Base-by-base conservation (phyloP, 768 basidiomycete genomes). In the Guyanaporus albipodus region DNA sequence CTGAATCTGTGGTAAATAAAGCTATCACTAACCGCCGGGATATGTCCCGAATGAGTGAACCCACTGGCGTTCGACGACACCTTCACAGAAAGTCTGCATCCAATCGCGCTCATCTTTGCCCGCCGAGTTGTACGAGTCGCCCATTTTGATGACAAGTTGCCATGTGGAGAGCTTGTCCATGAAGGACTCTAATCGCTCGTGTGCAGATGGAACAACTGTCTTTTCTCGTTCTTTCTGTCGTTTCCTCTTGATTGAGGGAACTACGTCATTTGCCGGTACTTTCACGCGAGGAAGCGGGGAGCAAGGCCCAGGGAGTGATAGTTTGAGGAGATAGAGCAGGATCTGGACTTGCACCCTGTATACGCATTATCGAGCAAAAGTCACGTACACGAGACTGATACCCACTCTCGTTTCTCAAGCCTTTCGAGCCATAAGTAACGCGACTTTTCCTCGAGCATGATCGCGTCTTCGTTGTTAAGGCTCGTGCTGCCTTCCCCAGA, bases 141-240 rank as follows among this genome's bases (percentile, higher is more conserved):
- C 65, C 46, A 84, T 61, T 27, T 63, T 58, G 4, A 50, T 52
- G 52, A 71, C 63, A 18, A 90, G 75, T 57, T 90, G 88, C 85
- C 86, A 87, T 67, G 76, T 80, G 4, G 83, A 85, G 7, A 91
- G 63, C 57, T 82, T 86, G 64, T 90, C 87, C 83, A 88, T 87
- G 63, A 84, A 82, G 1, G 72, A 69, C 60, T 90, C 86, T 2
- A 88, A 64, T 21, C 74, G 72, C n/a, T 80, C 82, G 40, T 78
- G 76, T 2, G 56, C 29, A 44, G 59, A 42, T 52, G 61, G 46
- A 56, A 55, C 23, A 44, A 52, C n/a, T 37, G 54, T n/a, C 53
- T 32, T 67, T 46, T 38, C 49, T 22, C 50, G 55, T 23, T 50
- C 51, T 42, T 54, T 59, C 45, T 21, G 54, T 22, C 55, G 61